Evolutionary conservation across 768 basidiomycete genomes (phyloP), one percentile per base, ranked within the genome.

Genomic region (Omphalotus guepiniiformis): DNA sequence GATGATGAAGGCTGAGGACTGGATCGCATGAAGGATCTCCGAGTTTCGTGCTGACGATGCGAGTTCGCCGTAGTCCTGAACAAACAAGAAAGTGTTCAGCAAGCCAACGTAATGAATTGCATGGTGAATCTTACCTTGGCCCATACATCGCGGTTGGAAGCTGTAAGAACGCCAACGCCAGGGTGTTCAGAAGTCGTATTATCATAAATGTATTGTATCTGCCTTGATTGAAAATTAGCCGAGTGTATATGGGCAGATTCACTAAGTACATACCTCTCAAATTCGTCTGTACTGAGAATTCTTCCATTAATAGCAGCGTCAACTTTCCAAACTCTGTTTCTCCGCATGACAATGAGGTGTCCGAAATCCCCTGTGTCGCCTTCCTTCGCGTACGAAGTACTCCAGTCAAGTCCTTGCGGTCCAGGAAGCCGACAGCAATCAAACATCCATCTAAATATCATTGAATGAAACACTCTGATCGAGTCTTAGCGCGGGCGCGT

Each of bases 71-170:
- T 81, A 89, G 60, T 84, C 88, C 84, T 18, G 16, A 15, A 39
- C 42, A 43, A 46, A 15, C 19, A 29, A 52, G 19, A 28, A 37
- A 51, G 26, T 27, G n/a, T n/a, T n/a, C n/a, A n/a, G 12, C 9
- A 29, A 27, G 25, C 32, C 6, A 18, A 27, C 21, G 45, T 18
- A 26, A 32, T 39, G 18, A 41, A 21, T 15, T 6, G n/a, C 6
- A 22, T 46, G 18, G 21, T 21, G 16, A 19, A 21, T 36, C 16
- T 26, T 40, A 89, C 90, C 74, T 89, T 85, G 4, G 92, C 85
- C 94, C 94, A 97, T 23, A 80, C 59, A 68, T 95, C 92, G 46
- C 94, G 79, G 58, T 91, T 83, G 22, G 84, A 81, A 3, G 85
- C 79, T 1, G 87, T 80, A 57, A 97, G 67, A 9, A 85, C 76